Percentiles rank a stretch among this genome's conserved stretches.
Evolutionary conservation across 345 rosid genomes (phyloP).

Genomic region (rapeseed (Brassica napus)): Da-Ae NC_063451.1:30144001-30144500

Average conservation of each 20-base stretch:
- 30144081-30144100: slow-evolving; percentile 37
- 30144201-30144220: slow-evolving; percentile 57
- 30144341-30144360: neutral
- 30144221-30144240: slow-evolving; percentile 77
- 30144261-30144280: slow-evolving; percentile 88
- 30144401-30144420: slow-evolving; percentile 67
- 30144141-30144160: slow-evolving; percentile 84
- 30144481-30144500: slow-evolving; percentile 70
- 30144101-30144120: slow-evolving; percentile 49
- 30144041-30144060: slow-evolving; percentile 49
- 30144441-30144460: slow-evolving; percentile 61
- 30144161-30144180: slow-evolving; percentile 69
- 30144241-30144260: slow-evolving; percentile 86
- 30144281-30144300: slow-evolving; percentile 94
- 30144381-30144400: slow-evolving; percentile 13
- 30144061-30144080: slow-evolving; percentile 53
- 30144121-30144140: slow-evolving; percentile 68
- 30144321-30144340: slow-evolving; percentile 36
- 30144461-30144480: slow-evolving; percentile 49
- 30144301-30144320: slow-evolving; percentile 66
- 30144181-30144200: slow-evolving; percentile 59
- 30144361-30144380: slow-evolving; percentile 12
- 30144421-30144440: slow-evolving; percentile 55
- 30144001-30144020: slow-evolving; percentile 43
- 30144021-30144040: slow-evolving; percentile 52